Evolutionary conservation across 1,284 basidiomycete genomes (phyloP), one percentile per base, ranked within the genome.

Genomic region (Singerocomus rubriflavus): DNA sequence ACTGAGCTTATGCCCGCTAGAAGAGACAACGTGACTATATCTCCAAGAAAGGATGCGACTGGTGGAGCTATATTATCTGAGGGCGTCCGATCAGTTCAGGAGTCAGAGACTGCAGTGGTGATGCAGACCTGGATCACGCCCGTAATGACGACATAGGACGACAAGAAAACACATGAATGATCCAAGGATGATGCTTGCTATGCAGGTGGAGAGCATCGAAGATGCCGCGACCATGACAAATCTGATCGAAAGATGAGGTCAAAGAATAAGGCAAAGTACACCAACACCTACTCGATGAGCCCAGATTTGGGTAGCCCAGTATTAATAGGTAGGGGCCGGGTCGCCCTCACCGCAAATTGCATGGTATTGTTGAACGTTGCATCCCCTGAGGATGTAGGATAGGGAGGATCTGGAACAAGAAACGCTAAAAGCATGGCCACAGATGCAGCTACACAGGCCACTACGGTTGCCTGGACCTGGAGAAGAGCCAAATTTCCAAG

Each of bases 61-160:
- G 96, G 93, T 0, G 95, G 92, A 4, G 94, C 91, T 57, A 98
- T 96, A 67, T 98, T 98, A 66, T 98, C 93, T 92, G 58, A 4
- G 40, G 13, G 36, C 4, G 27, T 35, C 37, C 42, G 43, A 35
- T 53, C 14, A 51, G 42, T 26, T 14, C 6, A 29, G 32, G 16
- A 16, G 32, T 35, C 14, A 32, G 33, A 38, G 31, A 9, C 5
- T 3, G 37, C 0, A 10, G 16, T 1, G 33, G 37, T 10, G 16
- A 30, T 10, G 62, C 77, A 52, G 62, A 86, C 92, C 94, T 48
- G 95, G 96, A 69, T 99, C 89, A 36, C 88, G 79, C 4, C 85
- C 82, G 48, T 80, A 81, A 60, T 76, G 80, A 42, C 92, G 75
- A 65, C 93, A 93, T 3, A 91, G 55, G 17, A 98, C 78, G 35